Conservation (phyloP, 2,329 filamentous ascomycete species). For the Fusarium sp. region DNA sequence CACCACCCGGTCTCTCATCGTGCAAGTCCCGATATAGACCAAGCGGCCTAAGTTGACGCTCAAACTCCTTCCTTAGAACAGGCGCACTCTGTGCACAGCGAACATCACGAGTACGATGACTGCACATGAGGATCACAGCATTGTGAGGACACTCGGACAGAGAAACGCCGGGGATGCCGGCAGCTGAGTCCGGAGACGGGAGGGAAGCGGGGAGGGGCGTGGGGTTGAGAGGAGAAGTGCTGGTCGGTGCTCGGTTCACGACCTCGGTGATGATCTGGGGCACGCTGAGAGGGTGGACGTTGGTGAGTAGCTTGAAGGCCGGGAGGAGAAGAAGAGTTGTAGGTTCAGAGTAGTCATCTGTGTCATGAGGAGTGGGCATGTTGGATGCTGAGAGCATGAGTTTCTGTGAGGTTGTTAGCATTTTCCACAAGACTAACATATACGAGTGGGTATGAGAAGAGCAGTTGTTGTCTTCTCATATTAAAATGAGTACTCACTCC, state of each 20-base stretch:
- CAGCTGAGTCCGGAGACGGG: slow-evolving; percentile 50
- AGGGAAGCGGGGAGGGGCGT: slow-evolving; percentile 57
- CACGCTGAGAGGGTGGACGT: slow-evolving; percentile 83
- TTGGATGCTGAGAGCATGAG: slow-evolving; percentile 95
- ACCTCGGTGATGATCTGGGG: slow-evolving; percentile 79
- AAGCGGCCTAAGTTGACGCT: slow-evolving; percentile 87
- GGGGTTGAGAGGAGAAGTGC: slow-evolving; percentile 71
- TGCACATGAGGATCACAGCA: slow-evolving; percentile 93
- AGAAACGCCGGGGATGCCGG: slow-evolving; percentile 52
- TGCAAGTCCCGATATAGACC: slow-evolving; percentile 89
- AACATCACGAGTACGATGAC: slow-evolving; percentile 92
- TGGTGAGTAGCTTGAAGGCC: slow-evolving; percentile 85
- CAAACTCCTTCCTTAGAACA: slow-evolving; percentile 88
- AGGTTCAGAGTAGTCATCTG: slow-evolving; percentile 74
- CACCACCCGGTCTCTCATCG: slow-evolving; percentile 90
- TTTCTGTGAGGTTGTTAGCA: slow-evolving; percentile 64
- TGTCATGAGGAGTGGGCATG: slow-evolving; percentile 83
- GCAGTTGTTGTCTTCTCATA: neutral
- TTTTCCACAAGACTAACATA: neutral
- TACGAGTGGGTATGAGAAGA: neutral
- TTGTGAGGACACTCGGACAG: slow-evolving; percentile 79
- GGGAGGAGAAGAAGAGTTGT: slow-evolving; percentile 89
- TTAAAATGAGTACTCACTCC: slow-evolving; percentile 68
- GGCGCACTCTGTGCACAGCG: slow-evolving; percentile 96
- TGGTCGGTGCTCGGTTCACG: slow-evolving; percentile 82